Conservation (phyloP, 1,139 yeast genomes). For the Taiozyma onychis region DNA sequence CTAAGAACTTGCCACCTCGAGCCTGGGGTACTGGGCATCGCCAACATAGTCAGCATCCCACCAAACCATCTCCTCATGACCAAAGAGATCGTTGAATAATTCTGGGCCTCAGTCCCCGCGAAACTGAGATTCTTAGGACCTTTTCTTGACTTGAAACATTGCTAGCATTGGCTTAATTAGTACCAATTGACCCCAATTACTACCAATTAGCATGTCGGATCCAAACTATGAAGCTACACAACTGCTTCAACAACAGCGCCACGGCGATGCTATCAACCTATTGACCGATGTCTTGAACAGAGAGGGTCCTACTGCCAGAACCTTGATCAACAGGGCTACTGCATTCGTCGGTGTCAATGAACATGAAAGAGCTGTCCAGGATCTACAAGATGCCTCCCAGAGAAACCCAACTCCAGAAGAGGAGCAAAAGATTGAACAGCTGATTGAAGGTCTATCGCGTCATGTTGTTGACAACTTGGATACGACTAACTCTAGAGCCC, state of each 20-base stretch:
- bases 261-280: slow-evolving; percentile 11
- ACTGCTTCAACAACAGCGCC: slow-evolving; percentile 10
- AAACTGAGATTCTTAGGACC: neutral
- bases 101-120: neutral
- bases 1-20: no score
- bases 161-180: neutral
- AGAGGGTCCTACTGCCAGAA: slow-evolving; percentile 14
- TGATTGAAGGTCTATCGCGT: slow-evolving; percentile 16
- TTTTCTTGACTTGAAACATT: neutral
- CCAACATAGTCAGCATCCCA: no score
- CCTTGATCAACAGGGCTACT: slow-evolving; percentile 19
- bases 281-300: slow-evolving; percentile 10
- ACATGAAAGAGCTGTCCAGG: slow-evolving; percentile 18
- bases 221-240: slow-evolving; percentile 16
- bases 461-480: slow-evolving; percentile 20
- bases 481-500: slow-evolving; percentile 15
- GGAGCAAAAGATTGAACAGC: slow-evolving; percentile 12
- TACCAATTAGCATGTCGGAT: slow-evolving; percentile 4
- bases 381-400: slow-evolving; percentile 17
- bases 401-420: slow-evolving; percentile 18
- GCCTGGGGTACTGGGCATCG: no score
- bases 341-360: slow-evolving; percentile 13
- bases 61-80: no score
- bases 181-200: neutral
- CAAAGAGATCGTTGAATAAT: no score